Evolutionary conservation across 2,329 filamentous ascomycete species (phyloP).

Genomic region (Chrysoporthe puriensis): DNA sequence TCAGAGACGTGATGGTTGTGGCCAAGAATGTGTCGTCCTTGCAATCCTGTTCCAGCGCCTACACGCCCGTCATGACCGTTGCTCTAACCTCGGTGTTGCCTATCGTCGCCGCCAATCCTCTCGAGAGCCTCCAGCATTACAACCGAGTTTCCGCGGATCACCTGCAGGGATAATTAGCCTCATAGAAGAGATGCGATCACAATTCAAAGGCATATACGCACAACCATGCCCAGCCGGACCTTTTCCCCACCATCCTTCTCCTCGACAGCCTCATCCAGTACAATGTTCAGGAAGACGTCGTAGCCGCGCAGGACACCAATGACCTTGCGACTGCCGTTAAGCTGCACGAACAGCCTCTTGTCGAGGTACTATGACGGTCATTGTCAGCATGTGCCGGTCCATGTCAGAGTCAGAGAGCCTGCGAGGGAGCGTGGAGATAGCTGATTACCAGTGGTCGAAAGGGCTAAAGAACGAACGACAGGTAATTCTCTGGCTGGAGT

Average conservation of each 20-base stretch:
- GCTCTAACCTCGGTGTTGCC: conserved; percentile 37
- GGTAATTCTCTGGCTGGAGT: not conserved
- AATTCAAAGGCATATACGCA: conserved; percentile 49
- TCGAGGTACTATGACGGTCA: conserved; percentile 79
- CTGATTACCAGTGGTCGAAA: not conserved
- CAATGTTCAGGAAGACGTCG: conserved; percentile 98
- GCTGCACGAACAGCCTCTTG: conserved; percentile 96
- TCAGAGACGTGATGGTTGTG: not conserved
- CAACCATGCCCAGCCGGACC: conserved; percentile 88
- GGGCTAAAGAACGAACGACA: conserved; percentile 9
- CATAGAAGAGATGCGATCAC: not conserved
- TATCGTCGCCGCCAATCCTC: conserved; percentile 67
- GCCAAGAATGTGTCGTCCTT: not conserved
- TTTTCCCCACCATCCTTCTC: conserved; percentile 93
- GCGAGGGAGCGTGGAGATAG: not conserved
- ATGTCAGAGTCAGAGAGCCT: not conserved
- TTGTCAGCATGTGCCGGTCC: conserved; percentile 14
- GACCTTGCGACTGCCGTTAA: conserved; percentile 97
- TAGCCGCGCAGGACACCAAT: conserved; percentile 93
- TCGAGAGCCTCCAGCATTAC: conserved; percentile 92
- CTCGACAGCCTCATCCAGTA: conserved; percentile 94
- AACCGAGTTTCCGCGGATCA: conserved; percentile 96
- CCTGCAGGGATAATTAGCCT: conserved; percentile 50
- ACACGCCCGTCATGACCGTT: not conserved
- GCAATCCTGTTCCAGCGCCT: not conserved